These are phyloP conservation scores for Amyloporia xantha DNA, from an alignment of 768 basidiomycete genomes.

Conservation along the genomic window DNA sequence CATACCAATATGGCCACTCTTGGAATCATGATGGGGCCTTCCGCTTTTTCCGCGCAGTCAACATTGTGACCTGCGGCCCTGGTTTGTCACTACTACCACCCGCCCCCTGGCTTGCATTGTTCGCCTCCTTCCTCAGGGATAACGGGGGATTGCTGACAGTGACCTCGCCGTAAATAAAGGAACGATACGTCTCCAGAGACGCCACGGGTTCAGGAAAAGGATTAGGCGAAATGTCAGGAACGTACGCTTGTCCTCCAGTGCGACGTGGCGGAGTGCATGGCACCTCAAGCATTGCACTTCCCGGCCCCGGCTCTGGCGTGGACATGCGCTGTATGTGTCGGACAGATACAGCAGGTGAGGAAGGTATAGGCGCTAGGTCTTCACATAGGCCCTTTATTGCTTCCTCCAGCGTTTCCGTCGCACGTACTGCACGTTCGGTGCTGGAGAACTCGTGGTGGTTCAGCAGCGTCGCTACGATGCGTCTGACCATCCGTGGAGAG, in stretches of 20 bases:
- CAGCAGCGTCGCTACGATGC: constrained; percentile 61
- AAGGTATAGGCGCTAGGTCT: constrained; percentile 32
- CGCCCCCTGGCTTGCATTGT: constrained; percentile 5
- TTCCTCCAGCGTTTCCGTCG: constrained; percentile 65
- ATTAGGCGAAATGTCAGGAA: constrained; percentile 52
- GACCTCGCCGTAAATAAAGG: constrained; percentile 54
- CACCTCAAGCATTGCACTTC: constrained; percentile 29
- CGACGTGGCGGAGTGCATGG: constrained; percentile 45
- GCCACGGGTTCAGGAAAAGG: constrained; percentile 61
- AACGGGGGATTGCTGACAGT: constrained; percentile 41
- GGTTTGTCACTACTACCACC: constrained; percentile 12
- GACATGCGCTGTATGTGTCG: constrained; percentile 7
- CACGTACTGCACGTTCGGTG: constrained; percentile 53
- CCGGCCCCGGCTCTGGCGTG: constrained; percentile 16
- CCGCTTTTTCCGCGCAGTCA: constrained; percentile 51
- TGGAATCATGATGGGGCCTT: constrained; percentile 15
- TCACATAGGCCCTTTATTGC: constrained; percentile 69
- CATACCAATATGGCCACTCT: too few species aligned
- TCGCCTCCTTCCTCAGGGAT: constrained; percentile 19
- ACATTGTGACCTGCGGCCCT: constrained; percentile 41
- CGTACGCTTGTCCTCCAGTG: constrained; percentile 20
- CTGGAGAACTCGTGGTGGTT: constrained; percentile 77
- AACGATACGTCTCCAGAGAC: constrained; percentile 53
- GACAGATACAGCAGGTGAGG: not conserved
- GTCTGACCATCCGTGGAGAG: constrained; percentile 56